Percentiles rank a stretch among this genome's conserved stretches.
These are phyloP conservation scores for Pseudogymnoascus sp. DNA, from an alignment of 2,329 filamentous ascomycete species.

Conservation along the genomic window DNA sequence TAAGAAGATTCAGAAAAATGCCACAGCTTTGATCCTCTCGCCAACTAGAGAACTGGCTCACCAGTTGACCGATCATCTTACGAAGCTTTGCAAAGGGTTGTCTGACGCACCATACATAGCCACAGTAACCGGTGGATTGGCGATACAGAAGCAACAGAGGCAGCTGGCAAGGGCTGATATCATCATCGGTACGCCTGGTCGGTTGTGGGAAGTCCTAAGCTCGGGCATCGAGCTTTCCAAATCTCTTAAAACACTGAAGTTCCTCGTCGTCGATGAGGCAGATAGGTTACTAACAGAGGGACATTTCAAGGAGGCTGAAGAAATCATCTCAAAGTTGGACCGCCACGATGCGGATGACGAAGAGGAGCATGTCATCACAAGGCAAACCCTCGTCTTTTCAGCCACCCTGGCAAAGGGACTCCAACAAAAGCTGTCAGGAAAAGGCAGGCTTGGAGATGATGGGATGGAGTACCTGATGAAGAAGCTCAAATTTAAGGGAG, in stretches of 20 bases:
- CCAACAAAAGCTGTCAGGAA: conserved; percentile 83
- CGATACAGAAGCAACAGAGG: conserved; percentile 89
- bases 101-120: conserved; percentile 63
- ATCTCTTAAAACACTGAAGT: conserved; percentile 66
- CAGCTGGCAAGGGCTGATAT: conserved; percentile 79
- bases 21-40: conserved; percentile 74
- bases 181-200: conserved; percentile 85
- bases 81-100: conserved; percentile 58
- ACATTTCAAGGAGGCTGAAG: conserved; percentile 88
- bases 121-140: conserved; percentile 84
- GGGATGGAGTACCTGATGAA: conserved; percentile 90
- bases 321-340: conserved; percentile 77
- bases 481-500: conserved; percentile 78
- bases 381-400: conserved; percentile 93
- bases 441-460: conserved; percentile 55
- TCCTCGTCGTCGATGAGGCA: conserved; percentile 88
- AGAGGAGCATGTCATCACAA: conserved; percentile 38
- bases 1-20: conserved; percentile 35
- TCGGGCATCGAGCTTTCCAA: conserved; percentile 61
- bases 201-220: conserved; percentile 89
- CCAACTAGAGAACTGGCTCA: conserved; percentile 91
- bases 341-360: conserved; percentile 45
- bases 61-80: conserved; percentile 79
- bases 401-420: conserved; percentile 89
- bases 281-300: conserved; percentile 87